Evolutionary conservation across 192 early-diverging fungal genomes (phyloP).

Genomic region (Mortierella antarctica): DNA sequence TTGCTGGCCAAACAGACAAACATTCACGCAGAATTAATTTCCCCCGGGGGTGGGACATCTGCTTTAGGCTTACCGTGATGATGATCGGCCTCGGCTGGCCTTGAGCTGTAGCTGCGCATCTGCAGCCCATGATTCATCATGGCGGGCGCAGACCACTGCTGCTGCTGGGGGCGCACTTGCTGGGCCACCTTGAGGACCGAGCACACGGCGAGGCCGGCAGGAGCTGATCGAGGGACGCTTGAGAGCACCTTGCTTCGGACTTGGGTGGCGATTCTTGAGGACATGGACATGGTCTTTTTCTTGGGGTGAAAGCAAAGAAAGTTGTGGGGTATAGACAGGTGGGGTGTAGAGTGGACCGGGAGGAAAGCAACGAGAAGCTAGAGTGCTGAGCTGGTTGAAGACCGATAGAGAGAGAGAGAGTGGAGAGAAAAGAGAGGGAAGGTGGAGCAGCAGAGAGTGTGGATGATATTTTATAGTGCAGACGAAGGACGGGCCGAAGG

Average conservation of each 20-base stretch:
- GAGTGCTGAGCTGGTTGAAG: not conserved
- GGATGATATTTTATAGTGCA: constrained; percentile 14
- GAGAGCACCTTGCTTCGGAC: constrained; percentile 20
- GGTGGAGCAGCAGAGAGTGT: not conserved
- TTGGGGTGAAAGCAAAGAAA: not conserved
- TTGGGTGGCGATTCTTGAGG: constrained; percentile 32
- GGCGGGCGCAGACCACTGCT: not conserved
- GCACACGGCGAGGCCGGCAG: constrained; percentile 13
- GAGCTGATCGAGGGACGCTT: constrained; percentile 15
- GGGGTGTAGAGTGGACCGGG: constrained; percentile 3
- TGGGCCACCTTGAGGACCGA: constrained; percentile 7
- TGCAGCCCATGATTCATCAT: not conserved
- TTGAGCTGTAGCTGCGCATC: constrained; percentile 45
- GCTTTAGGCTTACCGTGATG: constrained; percentile 45
- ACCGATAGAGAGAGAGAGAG: constrained; percentile 3
- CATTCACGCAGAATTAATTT: constrained; percentile 2
- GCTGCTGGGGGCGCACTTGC: not conserved
- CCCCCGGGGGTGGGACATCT: not conserved
- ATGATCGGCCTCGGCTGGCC: constrained; percentile 41
- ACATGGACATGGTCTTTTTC: constrained; percentile 22
- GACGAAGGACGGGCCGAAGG: constrained; percentile 1
- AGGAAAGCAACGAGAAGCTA: not conserved
- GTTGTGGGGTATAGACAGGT: not conserved
- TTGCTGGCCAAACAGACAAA: too few relatives aligned
- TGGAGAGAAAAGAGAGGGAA: constrained; percentile 1